A percentile compares a stretch with the other conserved stretches of the same genome.
Evolutionary conservation across 768 basidiomycete genomes (phyloP).

Genomic region (Gloeostereum incarnatum): DNA sequence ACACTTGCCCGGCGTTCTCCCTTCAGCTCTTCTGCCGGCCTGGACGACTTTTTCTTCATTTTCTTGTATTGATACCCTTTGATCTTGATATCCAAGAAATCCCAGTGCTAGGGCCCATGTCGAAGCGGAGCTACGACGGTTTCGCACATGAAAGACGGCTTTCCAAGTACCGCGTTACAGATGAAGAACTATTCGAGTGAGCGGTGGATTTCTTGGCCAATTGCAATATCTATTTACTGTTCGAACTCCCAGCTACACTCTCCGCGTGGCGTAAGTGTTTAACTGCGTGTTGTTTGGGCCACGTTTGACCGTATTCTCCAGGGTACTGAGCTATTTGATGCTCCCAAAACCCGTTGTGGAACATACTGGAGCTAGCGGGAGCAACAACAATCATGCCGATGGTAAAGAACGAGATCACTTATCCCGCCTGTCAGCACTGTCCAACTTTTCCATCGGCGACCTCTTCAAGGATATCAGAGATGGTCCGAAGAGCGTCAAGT

Average conservation of each 20-base stretch:
- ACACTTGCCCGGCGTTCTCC: no score
- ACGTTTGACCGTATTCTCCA: conserved; percentile 19
- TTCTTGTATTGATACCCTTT: no score
- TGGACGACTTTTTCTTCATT: no score
- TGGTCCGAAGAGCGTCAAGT: conserved; percentile 80
- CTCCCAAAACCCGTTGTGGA: conserved; percentile 54
- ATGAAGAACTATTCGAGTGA: conserved; percentile 83
- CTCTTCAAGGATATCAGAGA: conserved; percentile 73
- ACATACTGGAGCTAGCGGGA: conserved; percentile 18
- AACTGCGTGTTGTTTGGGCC: conserved; percentile 7
- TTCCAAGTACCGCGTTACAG: conserved; percentile 69
- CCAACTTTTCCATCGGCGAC: conserved; percentile 61
- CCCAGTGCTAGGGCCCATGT: no score
- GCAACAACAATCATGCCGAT: conserved; percentile 20
- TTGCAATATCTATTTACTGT: conserved; percentile 6
- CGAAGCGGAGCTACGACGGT: conserved; percentile 70
- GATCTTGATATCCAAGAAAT: no score
- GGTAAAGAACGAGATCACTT: conserved; percentile 55
- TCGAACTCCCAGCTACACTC: conserved; percentile 49
- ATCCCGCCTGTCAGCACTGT: conserved; percentile 61
- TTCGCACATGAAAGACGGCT: conserved; percentile 61
- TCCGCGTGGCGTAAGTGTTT: conserved; percentile 72
- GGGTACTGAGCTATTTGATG: conserved; percentile 65
- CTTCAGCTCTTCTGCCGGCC: no score
- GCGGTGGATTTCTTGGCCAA: conserved; percentile 17